Conservation (phyloP, 306 rosid genomes). For the Malus orientalis region DNA sequence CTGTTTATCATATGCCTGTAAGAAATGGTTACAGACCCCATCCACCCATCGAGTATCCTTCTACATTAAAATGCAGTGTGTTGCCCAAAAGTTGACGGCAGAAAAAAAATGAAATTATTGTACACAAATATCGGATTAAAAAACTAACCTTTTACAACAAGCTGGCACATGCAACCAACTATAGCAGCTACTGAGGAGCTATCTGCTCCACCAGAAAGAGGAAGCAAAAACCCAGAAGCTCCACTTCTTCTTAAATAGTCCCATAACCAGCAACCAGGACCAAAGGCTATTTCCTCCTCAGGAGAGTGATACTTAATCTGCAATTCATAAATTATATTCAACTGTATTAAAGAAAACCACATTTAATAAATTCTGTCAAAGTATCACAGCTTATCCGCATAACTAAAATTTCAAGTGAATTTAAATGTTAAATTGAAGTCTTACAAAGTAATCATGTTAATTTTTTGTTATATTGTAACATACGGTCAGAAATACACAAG, state of each 20-base stretch:
- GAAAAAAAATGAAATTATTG: background rate
- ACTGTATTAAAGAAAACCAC: background rate
- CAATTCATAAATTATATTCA: constrained; percentile 18
- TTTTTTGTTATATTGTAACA: background rate
- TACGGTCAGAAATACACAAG: background rate
- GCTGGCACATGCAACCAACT: constrained; percentile 97
- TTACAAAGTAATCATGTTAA: background rate
- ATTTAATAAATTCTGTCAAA: background rate
- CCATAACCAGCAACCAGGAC: constrained; percentile 99
- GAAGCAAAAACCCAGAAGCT: constrained; percentile 98
- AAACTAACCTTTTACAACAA: constrained; percentile 75
- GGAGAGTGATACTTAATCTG: constrained; percentile 84
- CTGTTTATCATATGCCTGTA: background rate
- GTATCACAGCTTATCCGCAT: background rate
- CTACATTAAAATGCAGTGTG: background rate
- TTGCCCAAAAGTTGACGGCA: background rate
- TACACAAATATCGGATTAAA: background rate
- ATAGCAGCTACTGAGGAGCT: constrained; percentile 95
- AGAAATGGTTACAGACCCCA: constrained; percentile 2
- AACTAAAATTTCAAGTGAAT: background rate
- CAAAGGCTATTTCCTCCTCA: constrained; percentile 96
- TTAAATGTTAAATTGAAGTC: constrained; percentile 4
- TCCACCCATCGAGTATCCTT: constrained; percentile 1
- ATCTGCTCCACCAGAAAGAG: constrained; percentile 99
- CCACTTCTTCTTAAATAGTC: constrained; percentile 96